Conservation (phyloP, 164 flowering plant species). For the Protea cynaroides region DNA sequence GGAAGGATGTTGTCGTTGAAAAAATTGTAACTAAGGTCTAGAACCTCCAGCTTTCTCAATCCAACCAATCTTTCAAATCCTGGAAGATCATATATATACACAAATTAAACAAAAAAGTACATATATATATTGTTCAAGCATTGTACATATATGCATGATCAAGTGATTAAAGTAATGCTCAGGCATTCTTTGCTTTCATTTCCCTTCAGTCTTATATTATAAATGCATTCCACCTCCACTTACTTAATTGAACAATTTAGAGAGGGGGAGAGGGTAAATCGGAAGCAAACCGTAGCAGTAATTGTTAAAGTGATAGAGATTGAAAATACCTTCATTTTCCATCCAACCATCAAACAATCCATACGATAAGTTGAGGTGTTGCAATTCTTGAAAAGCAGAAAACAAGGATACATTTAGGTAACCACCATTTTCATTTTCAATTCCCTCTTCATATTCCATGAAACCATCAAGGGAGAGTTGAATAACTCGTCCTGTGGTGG, state of each 20-base stretch:
- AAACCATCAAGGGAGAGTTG: not conserved
- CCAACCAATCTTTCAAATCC: not conserved
- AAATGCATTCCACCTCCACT: too few relatives aligned
- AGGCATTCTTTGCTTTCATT: too few relatives aligned
- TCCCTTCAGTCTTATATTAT: too few relatives aligned
- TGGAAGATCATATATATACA: not conserved
- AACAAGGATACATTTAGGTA: not conserved
- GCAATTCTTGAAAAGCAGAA: not conserved
- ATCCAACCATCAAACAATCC: not conserved
- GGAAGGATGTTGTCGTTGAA: slow-evolving; percentile 3
- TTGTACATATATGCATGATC: not conserved
- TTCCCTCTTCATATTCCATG: too few relatives aligned
- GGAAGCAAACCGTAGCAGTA: too few relatives aligned
- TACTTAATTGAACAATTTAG: too few relatives aligned
- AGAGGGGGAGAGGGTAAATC: not conserved
- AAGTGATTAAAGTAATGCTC: too few relatives aligned
- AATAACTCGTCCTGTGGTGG: not conserved
- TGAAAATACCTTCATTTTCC: not conserved
- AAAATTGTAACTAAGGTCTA: not conserved
- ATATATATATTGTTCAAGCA: too few relatives aligned
- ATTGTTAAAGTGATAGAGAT: not conserved
- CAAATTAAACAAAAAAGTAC: too few relatives aligned
- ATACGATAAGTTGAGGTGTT: not conserved
- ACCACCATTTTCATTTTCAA: too few relatives aligned
- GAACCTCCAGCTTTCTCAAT: slow-evolving; percentile 2